phyloP scores from a whole-genome alignment of 208 protist genomes.

The Trypanosoma rangeli region DNA sequence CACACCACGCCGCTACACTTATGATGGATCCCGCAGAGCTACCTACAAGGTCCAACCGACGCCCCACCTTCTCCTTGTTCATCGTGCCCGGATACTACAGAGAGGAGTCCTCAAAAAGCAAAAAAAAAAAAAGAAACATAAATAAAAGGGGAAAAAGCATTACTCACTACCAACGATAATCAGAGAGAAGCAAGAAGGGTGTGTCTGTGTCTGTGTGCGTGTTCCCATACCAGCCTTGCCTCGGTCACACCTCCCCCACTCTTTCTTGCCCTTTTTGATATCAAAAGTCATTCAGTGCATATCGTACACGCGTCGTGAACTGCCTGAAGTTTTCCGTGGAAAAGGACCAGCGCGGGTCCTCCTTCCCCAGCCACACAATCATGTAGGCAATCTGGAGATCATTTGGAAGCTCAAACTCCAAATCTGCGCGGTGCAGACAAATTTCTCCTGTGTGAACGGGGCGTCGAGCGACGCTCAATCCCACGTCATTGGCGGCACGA shows the following conservation, averaged over 20 bases:
- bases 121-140: constrained; percentile 19
- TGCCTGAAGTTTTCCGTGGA: constrained; percentile 90
- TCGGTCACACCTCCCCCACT: background rate
- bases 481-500: constrained; percentile 85
- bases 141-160: background rate
- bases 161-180: background rate
- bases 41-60: constrained; percentile 71
- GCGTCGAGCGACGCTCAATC: constrained; percentile 61
- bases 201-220: background rate
- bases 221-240: background rate
- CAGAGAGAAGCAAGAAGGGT: background rate
- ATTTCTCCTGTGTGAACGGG: constrained; percentile 86
- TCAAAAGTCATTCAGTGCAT: constrained; percentile 87
- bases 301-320: constrained; percentile 78
- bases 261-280: constrained; percentile 1
- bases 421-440: constrained; percentile 73
- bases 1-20: constrained; percentile 84
- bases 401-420: constrained; percentile 88
- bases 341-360: constrained; percentile 89
- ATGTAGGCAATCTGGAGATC: constrained; percentile 89
- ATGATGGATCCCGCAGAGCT: constrained; percentile 77
- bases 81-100: constrained; percentile 23
- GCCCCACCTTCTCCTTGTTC: constrained; percentile 62
- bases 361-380: constrained; percentile 91
- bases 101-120: constrained; percentile 1